A percentile compares a stretch with the other conserved stretches of the same genome.
Evolutionary conservation across 495 filamentous ascomycete species (phyloP).

Genomic region (Physcia stellaris): DNA sequence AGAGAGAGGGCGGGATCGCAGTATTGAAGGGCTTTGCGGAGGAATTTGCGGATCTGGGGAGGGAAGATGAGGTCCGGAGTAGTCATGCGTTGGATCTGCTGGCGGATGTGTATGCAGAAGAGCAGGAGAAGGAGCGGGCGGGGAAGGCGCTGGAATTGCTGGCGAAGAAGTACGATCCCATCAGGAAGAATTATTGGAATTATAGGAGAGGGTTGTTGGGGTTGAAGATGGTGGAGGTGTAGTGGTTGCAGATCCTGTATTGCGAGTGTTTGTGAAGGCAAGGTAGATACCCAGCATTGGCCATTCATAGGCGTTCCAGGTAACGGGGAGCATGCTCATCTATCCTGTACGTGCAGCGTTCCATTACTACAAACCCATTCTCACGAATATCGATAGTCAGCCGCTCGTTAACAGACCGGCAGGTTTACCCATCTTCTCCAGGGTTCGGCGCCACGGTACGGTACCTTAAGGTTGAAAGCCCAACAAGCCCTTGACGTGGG

Average conservation of each 20-base stretch:
- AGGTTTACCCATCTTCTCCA: no score
- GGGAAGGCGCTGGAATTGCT: slow-evolving; percentile 55
- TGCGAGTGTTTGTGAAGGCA: neutral
- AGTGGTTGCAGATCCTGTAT: neutral
- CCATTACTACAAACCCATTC: no score
- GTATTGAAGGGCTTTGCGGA: slow-evolving; percentile 50
- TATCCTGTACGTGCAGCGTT: no score
- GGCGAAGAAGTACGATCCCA: slow-evolving; percentile 77
- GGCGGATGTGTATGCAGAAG: slow-evolving; percentile 64
- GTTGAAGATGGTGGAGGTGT: slow-evolving; percentile 5
- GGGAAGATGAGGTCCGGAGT: slow-evolving; percentile 40
- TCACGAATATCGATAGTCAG: no score
- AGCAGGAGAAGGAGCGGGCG: slow-evolving; percentile 42
- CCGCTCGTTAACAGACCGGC: no score
- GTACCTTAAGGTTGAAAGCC: no score
- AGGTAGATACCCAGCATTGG: slow-evolving; percentile 4
- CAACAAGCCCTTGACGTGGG: no score
- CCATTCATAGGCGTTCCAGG: no score
- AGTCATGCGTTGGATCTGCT: slow-evolving; percentile 84
- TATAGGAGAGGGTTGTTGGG: slow-evolving; percentile 47
- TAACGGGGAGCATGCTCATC: no score
- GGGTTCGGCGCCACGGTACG: no score
- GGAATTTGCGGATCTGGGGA: slow-evolving; percentile 45
- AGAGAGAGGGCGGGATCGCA: slow-evolving; percentile 41
- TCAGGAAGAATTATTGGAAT: slow-evolving; percentile 85